Evolutionary conservation across 768 basidiomycete genomes (phyloP).

Genomic region (Suillus hirtellus): DNA sequence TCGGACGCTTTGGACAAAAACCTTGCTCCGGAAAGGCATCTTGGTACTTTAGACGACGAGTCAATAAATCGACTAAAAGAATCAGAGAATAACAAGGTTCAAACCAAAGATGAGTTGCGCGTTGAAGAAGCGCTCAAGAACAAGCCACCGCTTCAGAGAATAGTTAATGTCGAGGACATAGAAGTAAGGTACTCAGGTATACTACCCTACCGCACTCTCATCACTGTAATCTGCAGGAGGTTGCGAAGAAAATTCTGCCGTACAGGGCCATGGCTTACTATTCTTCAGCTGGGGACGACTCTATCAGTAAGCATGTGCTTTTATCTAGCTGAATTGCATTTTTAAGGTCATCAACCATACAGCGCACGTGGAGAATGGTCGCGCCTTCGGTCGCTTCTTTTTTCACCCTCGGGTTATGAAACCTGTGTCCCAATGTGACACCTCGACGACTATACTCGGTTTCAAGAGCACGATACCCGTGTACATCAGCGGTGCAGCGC

Average conservation of each 20-base stretch:
- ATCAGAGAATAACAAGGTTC: slow-evolving; percentile 41
- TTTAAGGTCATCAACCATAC: slow-evolving; percentile 17
- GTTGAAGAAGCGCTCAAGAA: slow-evolving; percentile 59
- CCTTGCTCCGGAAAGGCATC: slow-evolving; percentile 67
- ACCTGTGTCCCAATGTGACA: slow-evolving; percentile 60
- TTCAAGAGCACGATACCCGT: slow-evolving; percentile 73
- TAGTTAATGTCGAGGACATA: slow-evolving; percentile 79
- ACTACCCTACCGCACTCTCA: not conserved
- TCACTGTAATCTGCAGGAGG: slow-evolving; percentile 42
- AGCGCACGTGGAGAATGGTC: slow-evolving; percentile 71
- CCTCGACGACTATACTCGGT: slow-evolving; percentile 74
- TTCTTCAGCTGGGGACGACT: slow-evolving; percentile 84
- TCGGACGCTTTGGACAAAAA: slow-evolving; percentile 75
- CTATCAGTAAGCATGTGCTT: slow-evolving; percentile 56
- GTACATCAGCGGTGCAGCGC: slow-evolving; percentile 81
- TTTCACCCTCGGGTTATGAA: slow-evolving; percentile 84
- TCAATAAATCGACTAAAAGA: slow-evolving; percentile 41
- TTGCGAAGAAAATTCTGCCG: slow-evolving; percentile 72
- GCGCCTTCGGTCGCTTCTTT: slow-evolving; percentile 84
- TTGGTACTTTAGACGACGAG: slow-evolving; percentile 60
- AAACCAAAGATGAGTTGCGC: slow-evolving; percentile 71
- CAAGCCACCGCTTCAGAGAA: slow-evolving; percentile 66
- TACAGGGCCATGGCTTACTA: slow-evolving; percentile 83
- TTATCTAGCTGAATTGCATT: slow-evolving; percentile 14
- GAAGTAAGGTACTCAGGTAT: slow-evolving; percentile 52